Conservation (phyloP, 805 yeast genomes). For the Debaryomyces castellii region DNA sequence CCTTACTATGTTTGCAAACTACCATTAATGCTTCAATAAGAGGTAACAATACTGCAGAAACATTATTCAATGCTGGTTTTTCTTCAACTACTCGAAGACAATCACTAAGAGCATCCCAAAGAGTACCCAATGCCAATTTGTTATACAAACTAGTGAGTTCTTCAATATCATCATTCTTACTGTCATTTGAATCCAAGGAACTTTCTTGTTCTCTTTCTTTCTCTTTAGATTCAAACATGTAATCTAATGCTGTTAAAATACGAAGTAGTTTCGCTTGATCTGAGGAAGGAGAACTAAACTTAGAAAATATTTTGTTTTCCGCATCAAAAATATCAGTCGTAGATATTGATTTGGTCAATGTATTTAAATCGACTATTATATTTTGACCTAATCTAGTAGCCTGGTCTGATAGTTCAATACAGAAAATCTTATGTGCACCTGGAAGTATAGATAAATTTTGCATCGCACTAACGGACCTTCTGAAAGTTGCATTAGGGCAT, state of each 20-base stretch:
- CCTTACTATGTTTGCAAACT: slow-evolving; percentile 84
- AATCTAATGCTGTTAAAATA: slow-evolving; percentile 84
- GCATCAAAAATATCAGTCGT: slow-evolving; percentile 37
- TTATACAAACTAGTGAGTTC: slow-evolving; percentile 63
- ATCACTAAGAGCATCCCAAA: slow-evolving; percentile 85
- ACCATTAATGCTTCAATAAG: slow-evolving; percentile 92
- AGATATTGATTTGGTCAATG: slow-evolving; percentile 46
- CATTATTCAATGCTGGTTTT: slow-evolving; percentile 44
- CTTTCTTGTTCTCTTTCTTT: slow-evolving; percentile 12
- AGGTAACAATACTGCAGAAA: slow-evolving; percentile 81
- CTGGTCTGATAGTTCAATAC: slow-evolving; percentile 60
- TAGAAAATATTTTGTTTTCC: slow-evolving; percentile 54
- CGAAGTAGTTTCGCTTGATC: slow-evolving; percentile 88
- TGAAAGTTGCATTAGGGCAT: slow-evolving; percentile 81
- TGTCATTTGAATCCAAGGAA: slow-evolving; percentile 2
- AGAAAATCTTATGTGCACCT: slow-evolving; percentile 63
- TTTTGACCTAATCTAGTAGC: slow-evolving; percentile 60
- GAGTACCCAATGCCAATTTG: slow-evolving; percentile 64
- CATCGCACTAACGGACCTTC: slow-evolving; percentile 78
- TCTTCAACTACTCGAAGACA: slow-evolving; percentile 65
- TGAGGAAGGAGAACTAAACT: slow-evolving; percentile 76
- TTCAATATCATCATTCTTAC: slow-evolving; percentile 32
- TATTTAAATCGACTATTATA: slow-evolving; percentile 55
- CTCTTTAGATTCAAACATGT: slow-evolving; percentile 56
- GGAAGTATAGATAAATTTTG: slow-evolving; percentile 66